These are phyloP conservation scores for Diaporthe eres DNA, from an alignment of 2,329 filamentous ascomycete genomes.

Conservation along the genomic window DNA sequence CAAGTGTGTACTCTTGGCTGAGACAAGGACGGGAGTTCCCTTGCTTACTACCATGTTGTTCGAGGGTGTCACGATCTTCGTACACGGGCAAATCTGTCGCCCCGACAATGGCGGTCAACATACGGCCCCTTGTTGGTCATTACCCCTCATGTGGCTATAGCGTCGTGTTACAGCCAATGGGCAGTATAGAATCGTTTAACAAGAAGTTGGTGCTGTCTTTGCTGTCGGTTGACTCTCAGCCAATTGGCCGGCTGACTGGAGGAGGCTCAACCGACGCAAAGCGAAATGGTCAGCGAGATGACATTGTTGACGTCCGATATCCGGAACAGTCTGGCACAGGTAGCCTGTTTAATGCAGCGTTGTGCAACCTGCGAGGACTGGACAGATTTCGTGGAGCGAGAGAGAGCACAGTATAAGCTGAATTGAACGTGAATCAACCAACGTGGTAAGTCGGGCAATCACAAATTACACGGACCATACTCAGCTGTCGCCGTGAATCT, in stretches of 20 bases:
- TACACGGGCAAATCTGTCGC: no score
- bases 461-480: no score
- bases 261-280: background rate
- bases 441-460: no score
- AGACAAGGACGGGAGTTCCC: background rate
- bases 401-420: no score
- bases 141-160: background rate
- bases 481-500: no score
- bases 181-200: fast-evolving
- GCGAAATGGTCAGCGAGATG: no score
- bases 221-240: background rate
- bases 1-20: background rate
- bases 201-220: background rate
- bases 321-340: no score
- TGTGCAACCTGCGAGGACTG: no score
- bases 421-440: no score
- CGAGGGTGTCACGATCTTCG: background rate
- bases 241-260: background rate
- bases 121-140: background rate
- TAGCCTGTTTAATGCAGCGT: no score
- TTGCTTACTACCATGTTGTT: background rate
- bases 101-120: background rate
- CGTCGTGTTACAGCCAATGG: background rate
- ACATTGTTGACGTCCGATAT: no score
- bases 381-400: no score